Percentiles rank a stretch among this genome's conserved stretches.
These are phyloP conservation scores for Colletotrichum liaoningense DNA, from an alignment of 2,329 filamentous ascomycete genomes.

Conservation along the genomic window DNA sequence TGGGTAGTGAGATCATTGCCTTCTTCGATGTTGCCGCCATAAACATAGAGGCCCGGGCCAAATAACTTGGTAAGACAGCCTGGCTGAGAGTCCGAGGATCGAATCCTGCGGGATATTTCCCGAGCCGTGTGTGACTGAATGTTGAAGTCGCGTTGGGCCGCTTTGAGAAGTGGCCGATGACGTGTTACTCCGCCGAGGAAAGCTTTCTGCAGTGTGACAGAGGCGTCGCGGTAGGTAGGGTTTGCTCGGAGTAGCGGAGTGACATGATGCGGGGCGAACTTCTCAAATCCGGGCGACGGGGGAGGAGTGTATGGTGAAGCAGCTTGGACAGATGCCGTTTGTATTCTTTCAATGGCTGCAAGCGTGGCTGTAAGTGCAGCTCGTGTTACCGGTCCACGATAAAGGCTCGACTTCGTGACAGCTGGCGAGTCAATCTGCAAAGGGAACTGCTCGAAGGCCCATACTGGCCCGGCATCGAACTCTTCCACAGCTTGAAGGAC, in stretches of 20 bases:
- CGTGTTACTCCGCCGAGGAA: slow-evolving; percentile 52
- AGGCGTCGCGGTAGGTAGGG: slow-evolving; percentile 37
- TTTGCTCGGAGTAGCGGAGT: slow-evolving; percentile 34
- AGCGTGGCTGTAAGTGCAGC: slow-evolving; percentile 50
- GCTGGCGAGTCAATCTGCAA: slow-evolving; percentile 52
- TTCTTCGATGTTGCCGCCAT: slow-evolving; percentile 53
- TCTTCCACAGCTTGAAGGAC: slow-evolving; percentile 52
- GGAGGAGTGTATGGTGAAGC: slow-evolving; percentile 31
- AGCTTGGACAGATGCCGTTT: slow-evolving; percentile 13
- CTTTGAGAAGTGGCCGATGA: slow-evolving; percentile 51
- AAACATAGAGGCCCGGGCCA: slow-evolving; percentile 50
- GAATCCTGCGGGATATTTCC: slow-evolving; percentile 54
- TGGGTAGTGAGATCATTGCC: slow-evolving; percentile 34
- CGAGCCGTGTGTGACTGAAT: slow-evolving; percentile 45
- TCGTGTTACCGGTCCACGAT: slow-evolving; percentile 50
- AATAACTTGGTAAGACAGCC: slow-evolving; percentile 51
- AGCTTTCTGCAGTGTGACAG: slow-evolving; percentile 46
- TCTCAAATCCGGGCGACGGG: slow-evolving; percentile 29
- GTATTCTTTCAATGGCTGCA: slow-evolving; percentile 50
- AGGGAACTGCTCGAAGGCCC: slow-evolving; percentile 55
- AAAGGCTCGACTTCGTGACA: slow-evolving; percentile 54
- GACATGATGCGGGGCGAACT: slow-evolving; percentile 30
- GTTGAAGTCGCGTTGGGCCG: slow-evolving; percentile 51
- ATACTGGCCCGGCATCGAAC: slow-evolving; percentile 56
- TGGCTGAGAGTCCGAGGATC: slow-evolving; percentile 54